Conservation (phyloP, 129 eudicot genomes). For the Erigeron canadensis region DNA sequence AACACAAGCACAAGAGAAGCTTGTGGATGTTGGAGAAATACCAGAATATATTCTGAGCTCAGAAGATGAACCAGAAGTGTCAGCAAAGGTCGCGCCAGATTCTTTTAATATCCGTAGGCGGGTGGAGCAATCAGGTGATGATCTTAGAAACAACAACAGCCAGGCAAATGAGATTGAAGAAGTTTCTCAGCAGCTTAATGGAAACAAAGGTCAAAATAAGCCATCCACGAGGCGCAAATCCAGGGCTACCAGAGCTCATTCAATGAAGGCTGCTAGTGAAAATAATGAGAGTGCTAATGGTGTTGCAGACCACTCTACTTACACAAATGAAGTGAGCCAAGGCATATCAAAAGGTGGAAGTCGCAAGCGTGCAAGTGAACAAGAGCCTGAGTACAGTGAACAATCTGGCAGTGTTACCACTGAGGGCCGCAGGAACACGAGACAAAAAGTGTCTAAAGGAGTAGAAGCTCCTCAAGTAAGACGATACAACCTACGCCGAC, state of each 20-base stretch:
- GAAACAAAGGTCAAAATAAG: constrained; percentile 35
- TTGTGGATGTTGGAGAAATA: constrained; percentile 40
- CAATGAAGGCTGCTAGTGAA: constrained; percentile 40
- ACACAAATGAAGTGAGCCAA: constrained; percentile 49
- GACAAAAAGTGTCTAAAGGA: constrained; percentile 50
- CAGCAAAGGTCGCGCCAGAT: constrained; percentile 44
- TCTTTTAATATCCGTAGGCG: constrained; percentile 51
- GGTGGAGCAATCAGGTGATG: constrained; percentile 44
- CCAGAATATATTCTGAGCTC: constrained; percentile 38
- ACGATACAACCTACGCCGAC: constrained; percentile 80
- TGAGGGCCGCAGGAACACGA: constrained; percentile 62
- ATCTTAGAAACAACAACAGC: constrained; percentile 27
- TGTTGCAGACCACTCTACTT: constrained; percentile 40
- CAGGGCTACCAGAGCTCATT: constrained; percentile 40
- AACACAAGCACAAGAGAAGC: constrained; percentile 36
- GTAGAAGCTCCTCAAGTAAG: constrained; percentile 49
- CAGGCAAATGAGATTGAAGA: constrained; percentile 39
- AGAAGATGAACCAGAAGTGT: constrained; percentile 53
- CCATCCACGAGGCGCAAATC: constrained; percentile 44
- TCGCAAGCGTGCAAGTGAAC: constrained; percentile 32
- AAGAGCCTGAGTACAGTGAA: no score
- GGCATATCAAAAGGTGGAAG: constrained; percentile 56
- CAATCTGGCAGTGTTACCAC: constrained; percentile 33
- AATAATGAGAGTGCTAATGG: constrained; percentile 50
- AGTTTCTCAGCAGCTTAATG: constrained; percentile 50